Conservation (phyloP, 192 early-diverging fungal genomes). For the Coemansia sp. region DNA sequence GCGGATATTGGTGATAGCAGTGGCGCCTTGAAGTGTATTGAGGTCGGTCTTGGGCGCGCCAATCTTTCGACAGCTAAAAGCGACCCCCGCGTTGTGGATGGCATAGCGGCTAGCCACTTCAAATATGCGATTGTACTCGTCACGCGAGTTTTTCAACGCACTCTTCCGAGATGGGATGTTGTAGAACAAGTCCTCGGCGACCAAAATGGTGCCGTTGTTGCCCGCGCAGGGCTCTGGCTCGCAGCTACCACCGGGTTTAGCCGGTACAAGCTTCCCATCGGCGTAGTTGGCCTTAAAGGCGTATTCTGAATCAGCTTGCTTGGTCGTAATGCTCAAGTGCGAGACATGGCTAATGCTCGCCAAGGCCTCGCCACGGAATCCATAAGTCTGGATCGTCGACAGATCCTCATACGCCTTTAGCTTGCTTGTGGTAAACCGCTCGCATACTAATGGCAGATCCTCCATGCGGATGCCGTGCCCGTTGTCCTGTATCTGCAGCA, state of each 20-base stretch:
- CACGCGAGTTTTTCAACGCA: slow-evolving; percentile 78
- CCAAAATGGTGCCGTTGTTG: slow-evolving; percentile 92
- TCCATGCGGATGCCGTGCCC: slow-evolving; percentile 89
- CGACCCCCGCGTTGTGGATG: slow-evolving; percentile 81
- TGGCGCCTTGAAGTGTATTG: slow-evolving; percentile 62
- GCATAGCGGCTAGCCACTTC: slow-evolving; percentile 91
- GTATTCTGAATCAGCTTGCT: slow-evolving; percentile 70
- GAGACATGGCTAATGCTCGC: slow-evolving; percentile 96
- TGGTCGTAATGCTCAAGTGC: slow-evolving; percentile 83
- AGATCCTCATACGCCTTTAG: slow-evolving; percentile 83
- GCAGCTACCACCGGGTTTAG: slow-evolving; percentile 65
- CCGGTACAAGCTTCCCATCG: slow-evolving; percentile 80
- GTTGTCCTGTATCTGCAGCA: slow-evolving; percentile 94
- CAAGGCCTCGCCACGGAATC: slow-evolving; percentile 95
- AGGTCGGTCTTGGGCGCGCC: slow-evolving; percentile 72
- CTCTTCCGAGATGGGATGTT: slow-evolving; percentile 83
- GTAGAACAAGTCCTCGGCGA: slow-evolving; percentile 94
- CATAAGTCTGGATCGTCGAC: slow-evolving; percentile 81
- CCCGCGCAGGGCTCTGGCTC: slow-evolving; percentile 94
- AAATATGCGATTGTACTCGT: slow-evolving; percentile 89
- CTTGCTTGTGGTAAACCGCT: slow-evolving; percentile 96
- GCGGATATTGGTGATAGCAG: slow-evolving; percentile 74
- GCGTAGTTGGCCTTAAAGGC: slow-evolving; percentile 79
- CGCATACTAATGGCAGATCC: slow-evolving; percentile 88
- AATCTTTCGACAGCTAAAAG: slow-evolving; percentile 92